Conservation (phyloP, 1,139 yeast genomes). For the Wickerhamomyces sp. region DNA sequence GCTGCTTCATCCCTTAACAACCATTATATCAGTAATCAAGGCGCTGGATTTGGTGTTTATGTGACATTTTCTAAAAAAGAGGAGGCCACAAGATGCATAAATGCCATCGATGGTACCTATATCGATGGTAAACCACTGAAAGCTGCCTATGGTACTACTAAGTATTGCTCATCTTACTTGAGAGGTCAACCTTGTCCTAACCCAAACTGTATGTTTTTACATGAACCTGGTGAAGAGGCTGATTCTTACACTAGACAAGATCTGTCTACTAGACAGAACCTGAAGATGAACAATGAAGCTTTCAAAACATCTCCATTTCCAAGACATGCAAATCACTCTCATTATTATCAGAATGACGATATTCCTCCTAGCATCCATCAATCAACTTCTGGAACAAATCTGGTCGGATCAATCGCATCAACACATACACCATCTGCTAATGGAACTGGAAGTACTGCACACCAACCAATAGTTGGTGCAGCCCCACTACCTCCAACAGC, state of each 20-base stretch:
- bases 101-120: constrained; percentile 89
- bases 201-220: constrained; percentile 98
- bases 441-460: background rate
- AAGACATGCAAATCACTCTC: constrained; percentile 9
- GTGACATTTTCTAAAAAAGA: constrained; percentile 91
- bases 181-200: constrained; percentile 97
- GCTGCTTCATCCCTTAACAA: constrained; percentile 34
- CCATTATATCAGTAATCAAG: constrained; percentile 39
- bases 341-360: constrained; percentile 4
- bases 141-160: constrained; percentile 98
- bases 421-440: background rate
- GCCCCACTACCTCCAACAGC: constrained; percentile 28
- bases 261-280: constrained; percentile 74
- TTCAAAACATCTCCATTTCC: constrained; percentile 26
- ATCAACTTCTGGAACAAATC: constrained; percentile 14
- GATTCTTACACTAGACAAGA: constrained; percentile 95
- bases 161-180: constrained; percentile 91
- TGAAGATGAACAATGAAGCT: constrained; percentile 46
- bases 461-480: constrained; percentile 15
- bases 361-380: constrained; percentile 7
- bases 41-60: constrained; percentile 89
- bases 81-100: constrained; percentile 90
- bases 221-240: constrained; percentile 99
- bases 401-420: constrained; percentile 18
- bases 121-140: constrained; percentile 84